Evolutionary conservation across 768 basidiomycete species (phyloP), one percentile per base, ranked within the genome.

Genomic region (Leccinellum albellum): DNA sequence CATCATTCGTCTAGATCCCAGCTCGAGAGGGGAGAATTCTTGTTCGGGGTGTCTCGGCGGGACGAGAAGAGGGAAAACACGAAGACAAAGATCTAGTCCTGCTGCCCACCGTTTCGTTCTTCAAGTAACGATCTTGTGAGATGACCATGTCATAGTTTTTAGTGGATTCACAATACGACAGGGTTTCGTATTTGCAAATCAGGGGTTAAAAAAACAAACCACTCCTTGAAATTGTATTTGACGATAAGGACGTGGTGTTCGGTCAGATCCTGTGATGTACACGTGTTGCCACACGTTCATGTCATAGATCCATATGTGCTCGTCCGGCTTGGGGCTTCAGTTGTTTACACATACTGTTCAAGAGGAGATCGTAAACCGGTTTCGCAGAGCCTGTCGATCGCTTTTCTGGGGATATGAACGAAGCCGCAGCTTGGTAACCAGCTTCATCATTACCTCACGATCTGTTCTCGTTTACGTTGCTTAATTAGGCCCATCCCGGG

Each of bases 381-480:
- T 52, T 37, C 8, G 53, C 46, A 52, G 32, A 20, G 12, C 28
- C 44, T 57, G 60, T 64, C 60, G 66, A 69, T 64, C 59, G 57
- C 56, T 60, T 50, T 40, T 51, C 58, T 26, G 54, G 61, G 61
- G 64, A 63, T 58, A 66, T 51, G 54, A 56, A 62, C 42, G 51
- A 61, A 57, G 55, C 48, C 31, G 52, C 45, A 42, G 50, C 45
- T 32, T 59, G 37, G 50, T 15, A 37, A 66, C 63, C 55, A 66
- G 61, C 74, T 73, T 61, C 68, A 71, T 54, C 54, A 60, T 60
- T 73, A 71, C 63, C 65, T 69, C 62, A 72, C 66, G 12, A 57
- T 17, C 49, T 62, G n/a, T 62, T 59, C 40, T 42, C 15, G 55
- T 74, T 56, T 56, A 62, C 70, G 54, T 70, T 42, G 68, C 58